Percentiles rank a stretch among this genome's conserved stretches.
These are phyloP conservation scores for Cercospora beticola DNA, from an alignment of 2,329 filamentous ascomycete species.

Conservation along the genomic window DNA sequence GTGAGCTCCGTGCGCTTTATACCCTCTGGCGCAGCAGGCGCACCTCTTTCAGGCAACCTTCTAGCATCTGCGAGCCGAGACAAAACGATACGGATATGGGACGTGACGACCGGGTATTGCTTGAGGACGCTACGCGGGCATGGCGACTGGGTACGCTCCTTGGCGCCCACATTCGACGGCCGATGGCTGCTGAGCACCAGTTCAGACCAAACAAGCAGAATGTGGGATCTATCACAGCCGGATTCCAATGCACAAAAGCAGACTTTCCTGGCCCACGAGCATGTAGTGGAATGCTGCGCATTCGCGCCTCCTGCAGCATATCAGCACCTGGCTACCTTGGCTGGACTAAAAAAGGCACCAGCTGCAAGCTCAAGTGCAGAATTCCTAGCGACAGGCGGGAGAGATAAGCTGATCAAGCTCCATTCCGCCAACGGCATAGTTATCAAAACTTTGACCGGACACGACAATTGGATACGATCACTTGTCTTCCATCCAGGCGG, in stretches of 20 bases:
- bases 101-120: constrained; percentile 88
- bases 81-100: constrained; percentile 84
- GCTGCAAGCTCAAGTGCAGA: constrained; percentile 73
- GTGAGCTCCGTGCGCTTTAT: constrained; percentile 88
- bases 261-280: constrained; percentile 81
- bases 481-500: constrained; percentile 88
- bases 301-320: constrained; percentile 81
- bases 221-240: constrained; percentile 78
- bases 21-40: constrained; percentile 75
- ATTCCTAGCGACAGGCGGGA: constrained; percentile 82
- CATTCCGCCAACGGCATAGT: constrained; percentile 85
- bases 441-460: constrained; percentile 79
- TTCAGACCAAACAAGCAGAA: constrained; percentile 74
- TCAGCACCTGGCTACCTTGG: constrained; percentile 70
- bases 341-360: constrained; percentile 80
- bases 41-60: constrained; percentile 76
- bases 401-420: constrained; percentile 86
- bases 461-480: constrained; percentile 91
- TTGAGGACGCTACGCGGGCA: constrained; percentile 87
- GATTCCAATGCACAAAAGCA: constrained; percentile 64
- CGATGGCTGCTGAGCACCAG: constrained; percentile 79
- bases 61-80: constrained; percentile 85
- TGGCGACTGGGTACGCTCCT: constrained; percentile 86
- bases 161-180: constrained; percentile 78
- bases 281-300: constrained; percentile 80